A percentile compares a stretch with the other conserved stretches of the same genome.
phyloP scores from a whole-genome alignment of 345 rosid species.

The Gossypium arboreum region DNA sequence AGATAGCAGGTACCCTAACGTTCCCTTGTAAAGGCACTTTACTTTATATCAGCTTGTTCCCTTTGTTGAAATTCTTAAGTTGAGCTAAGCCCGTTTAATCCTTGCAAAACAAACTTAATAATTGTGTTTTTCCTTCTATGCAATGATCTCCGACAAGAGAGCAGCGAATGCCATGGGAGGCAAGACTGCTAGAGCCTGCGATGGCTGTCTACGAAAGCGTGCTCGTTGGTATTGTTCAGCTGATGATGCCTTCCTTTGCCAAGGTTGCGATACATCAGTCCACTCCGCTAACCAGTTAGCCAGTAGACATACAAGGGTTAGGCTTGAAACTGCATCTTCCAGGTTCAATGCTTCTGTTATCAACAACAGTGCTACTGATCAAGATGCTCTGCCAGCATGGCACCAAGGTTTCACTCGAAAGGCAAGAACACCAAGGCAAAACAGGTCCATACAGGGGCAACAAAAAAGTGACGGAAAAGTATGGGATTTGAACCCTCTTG shows the following conservation, averaged over 20 bases:
- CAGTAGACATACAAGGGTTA: constrained; percentile 50
- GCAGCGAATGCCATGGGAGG: constrained; percentile 16
- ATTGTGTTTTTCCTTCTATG: not conserved
- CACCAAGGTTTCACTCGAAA: constrained; percentile 50
- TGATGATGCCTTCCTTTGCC: constrained; percentile 74
- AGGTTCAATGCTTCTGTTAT: not conserved
- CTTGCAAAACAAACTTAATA: not conserved
- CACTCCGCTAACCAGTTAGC: constrained; percentile 66
- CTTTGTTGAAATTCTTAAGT: not conserved
- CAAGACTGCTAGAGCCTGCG: constrained; percentile 39
- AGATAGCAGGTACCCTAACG: not conserved
- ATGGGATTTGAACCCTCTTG: constrained; percentile 27
- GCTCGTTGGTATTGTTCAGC: constrained; percentile 63
- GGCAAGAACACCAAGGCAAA: constrained; percentile 53
- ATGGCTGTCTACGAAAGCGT: constrained; percentile 39
- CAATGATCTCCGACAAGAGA: not conserved
- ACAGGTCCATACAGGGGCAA: constrained; percentile 7
- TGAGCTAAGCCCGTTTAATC: not conserved
- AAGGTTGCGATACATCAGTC: constrained; percentile 55
- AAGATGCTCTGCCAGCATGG: constrained; percentile 36
- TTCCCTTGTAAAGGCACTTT: not conserved
- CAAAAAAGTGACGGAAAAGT: constrained; percentile 16
- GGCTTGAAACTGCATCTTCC: constrained; percentile 35
- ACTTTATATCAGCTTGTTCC: not conserved
- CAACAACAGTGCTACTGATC: not conserved